phyloP scores from a whole-genome alignment of 1,139 yeast genomes.

The Candida glucosophila region DNA sequence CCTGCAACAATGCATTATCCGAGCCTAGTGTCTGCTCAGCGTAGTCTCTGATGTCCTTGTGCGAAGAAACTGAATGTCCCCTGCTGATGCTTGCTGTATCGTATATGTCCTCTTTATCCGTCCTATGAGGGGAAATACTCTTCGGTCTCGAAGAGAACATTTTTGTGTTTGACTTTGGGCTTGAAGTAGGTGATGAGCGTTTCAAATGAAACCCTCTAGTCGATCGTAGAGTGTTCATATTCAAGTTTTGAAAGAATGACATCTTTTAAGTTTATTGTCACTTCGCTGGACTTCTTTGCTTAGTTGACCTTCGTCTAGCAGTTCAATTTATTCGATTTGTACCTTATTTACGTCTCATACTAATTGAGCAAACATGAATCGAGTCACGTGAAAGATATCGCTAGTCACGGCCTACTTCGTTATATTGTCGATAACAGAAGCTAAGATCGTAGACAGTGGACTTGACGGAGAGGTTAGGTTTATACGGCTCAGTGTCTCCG shows the following conservation, averaged over 20 bases:
- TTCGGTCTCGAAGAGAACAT: constrained; percentile 27
- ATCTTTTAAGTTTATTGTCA: constrained; percentile 10
- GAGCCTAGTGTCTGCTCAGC: constrained; percentile 95
- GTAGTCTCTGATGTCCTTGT: constrained; percentile 65
- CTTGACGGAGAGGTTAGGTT: constrained; percentile 1
- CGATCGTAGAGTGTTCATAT: constrained; percentile 45
- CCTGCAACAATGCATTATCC: constrained; percentile 82
- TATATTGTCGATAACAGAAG: no score
- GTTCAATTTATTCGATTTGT: no score
- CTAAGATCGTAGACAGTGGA: constrained; percentile 3
- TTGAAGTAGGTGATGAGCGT: constrained; percentile 33
- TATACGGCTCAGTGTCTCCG: constrained; percentile 1
- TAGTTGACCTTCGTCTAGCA: no score
- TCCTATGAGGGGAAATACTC: constrained; percentile 12
- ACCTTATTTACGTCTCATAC: no score
- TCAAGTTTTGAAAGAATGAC: constrained; percentile 53
- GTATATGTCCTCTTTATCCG: constrained; percentile 14
- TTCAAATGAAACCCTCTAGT: constrained; percentile 47
- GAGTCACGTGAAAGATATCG: no score
- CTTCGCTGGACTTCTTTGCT: no score
- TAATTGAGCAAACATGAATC: no score
- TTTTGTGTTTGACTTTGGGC: constrained; percentile 29
- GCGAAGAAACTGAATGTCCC: constrained; percentile 45
- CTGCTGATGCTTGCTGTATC: constrained; percentile 17
- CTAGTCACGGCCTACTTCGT: no score